Evolutionary conservation across 2,329 filamentous ascomycete genomes (phyloP).

Genomic region (Scytalidium lignicola): DNA sequence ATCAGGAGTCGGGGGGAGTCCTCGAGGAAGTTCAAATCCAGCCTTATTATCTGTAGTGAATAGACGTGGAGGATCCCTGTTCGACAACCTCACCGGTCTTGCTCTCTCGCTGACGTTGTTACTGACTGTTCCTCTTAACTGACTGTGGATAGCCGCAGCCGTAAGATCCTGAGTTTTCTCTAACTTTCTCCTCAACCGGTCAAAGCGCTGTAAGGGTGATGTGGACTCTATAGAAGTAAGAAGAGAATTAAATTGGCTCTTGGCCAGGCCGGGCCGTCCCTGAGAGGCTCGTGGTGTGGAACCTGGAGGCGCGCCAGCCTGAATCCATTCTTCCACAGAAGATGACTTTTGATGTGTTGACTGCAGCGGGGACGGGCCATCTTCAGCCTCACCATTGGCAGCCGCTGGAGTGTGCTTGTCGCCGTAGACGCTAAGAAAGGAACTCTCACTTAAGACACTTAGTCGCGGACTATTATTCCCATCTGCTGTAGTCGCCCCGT

Average conservation of each 20-base stretch:
- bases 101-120: conserved; percentile 6
- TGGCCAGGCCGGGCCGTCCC: conserved; percentile 6
- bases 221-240: conserved; percentile 41
- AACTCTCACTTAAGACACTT: conserved; percentile 63
- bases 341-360: conserved; percentile 15
- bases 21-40: conserved; percentile 30
- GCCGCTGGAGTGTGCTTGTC: conserved; percentile 27
- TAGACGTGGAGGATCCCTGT: conserved; percentile 7
- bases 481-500: conserved; percentile 18
- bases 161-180: conserved; percentile 4
- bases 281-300: conserved; percentile 6
- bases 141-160: conserved; percentile 9
- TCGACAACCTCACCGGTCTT: conserved; percentile 6
- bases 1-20: conserved; percentile 30
- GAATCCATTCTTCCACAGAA: conserved; percentile 27
- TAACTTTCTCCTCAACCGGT: conserved; percentile 36
- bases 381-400: conserved; percentile 4
- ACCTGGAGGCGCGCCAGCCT: conserved; percentile 17
- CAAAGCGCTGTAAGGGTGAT: conserved; percentile 43
- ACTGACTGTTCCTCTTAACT: conserved; percentile 12
- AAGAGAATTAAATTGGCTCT: conserved; percentile 39
- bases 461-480: conserved; percentile 53
- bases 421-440: conserved; percentile 61
- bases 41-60: conserved; percentile 23
- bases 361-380: conserved; percentile 9